Conservation (phyloP, 2,329 filamentous ascomycete species). For the Colletotrichum chlorophyti region DNA sequence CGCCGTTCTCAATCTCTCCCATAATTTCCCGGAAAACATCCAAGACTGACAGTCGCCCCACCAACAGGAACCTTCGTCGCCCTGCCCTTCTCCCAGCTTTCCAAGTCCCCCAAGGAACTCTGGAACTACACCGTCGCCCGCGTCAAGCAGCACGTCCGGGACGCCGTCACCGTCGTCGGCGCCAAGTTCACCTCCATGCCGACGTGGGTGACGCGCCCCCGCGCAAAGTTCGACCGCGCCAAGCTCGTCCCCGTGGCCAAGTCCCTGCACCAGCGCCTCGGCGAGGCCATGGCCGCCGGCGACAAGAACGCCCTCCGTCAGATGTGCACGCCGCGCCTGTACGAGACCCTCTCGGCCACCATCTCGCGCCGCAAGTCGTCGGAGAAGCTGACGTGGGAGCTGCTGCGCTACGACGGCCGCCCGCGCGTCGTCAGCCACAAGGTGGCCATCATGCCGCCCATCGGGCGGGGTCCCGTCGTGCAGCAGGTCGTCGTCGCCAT, state of each 20-base stretch:
- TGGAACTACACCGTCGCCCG: constrained; percentile 46
- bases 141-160: constrained; percentile 42
- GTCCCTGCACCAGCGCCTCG: constrained; percentile 66
- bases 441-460: constrained; percentile 50
- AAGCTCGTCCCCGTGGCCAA: constrained; percentile 60
- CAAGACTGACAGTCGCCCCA: not conserved
- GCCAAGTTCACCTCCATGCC: constrained; percentile 55
- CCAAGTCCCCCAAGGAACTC: constrained; percentile 37
- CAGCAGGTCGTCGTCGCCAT: constrained; percentile 69
- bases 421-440: constrained; percentile 64
- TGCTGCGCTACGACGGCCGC: constrained; percentile 57
- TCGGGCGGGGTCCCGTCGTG: constrained; percentile 46
- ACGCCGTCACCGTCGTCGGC: constrained; percentile 42
- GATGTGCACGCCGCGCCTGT: constrained; percentile 62
- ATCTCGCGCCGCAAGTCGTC: constrained; percentile 57
- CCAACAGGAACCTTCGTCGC: constrained; percentile 55
- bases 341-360: constrained; percentile 55
- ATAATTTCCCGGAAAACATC: too few species aligned
- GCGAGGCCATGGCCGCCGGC: constrained; percentile 65
- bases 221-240: constrained; percentile 49
- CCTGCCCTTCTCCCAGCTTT: constrained; percentile 45
- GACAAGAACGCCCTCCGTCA: constrained; percentile 57
- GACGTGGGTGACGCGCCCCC: constrained; percentile 46
- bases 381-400: constrained; percentile 59
- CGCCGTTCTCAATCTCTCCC: too few species aligned